Evolutionary conservation across 805 yeast species (phyloP).

Genomic region (Hanseniaspora clermontiae): DNA sequence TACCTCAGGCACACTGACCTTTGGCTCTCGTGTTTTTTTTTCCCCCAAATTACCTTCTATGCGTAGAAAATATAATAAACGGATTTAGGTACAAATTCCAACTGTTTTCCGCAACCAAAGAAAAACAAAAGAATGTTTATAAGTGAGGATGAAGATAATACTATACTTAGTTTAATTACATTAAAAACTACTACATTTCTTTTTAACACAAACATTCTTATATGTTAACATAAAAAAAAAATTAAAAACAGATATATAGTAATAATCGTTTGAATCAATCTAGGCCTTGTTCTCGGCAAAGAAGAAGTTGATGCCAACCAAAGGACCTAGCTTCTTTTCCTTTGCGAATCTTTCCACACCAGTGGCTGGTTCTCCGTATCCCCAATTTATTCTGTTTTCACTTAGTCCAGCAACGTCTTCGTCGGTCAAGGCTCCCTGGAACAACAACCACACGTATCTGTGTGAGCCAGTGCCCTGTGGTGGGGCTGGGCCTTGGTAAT

Average conservation of each 20-base stretch:
- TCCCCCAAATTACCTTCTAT: too few species aligned
- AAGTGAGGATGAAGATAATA: too few species aligned
- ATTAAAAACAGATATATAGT: not conserved
- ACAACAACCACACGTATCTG: conserved; percentile 69
- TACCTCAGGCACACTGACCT: not conserved
- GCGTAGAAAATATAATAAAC: not conserved
- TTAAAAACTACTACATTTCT: too few species aligned
- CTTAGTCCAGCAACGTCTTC: conserved; percentile 20
- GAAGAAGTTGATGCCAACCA: conserved; percentile 72
- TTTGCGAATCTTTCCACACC: conserved; percentile 68
- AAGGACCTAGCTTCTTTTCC: conserved; percentile 34
- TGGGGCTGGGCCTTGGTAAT: conserved; percentile 80
- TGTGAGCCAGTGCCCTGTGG: conserved; percentile 72
- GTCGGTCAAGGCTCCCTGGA: conserved; percentile 41
- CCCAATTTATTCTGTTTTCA: conserved; percentile 43
- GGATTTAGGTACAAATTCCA: not conserved
- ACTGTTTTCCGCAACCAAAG: not conserved
- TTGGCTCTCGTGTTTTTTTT: not conserved
- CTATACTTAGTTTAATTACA: too few species aligned
- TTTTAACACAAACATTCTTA: too few species aligned
- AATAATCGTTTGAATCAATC: too few species aligned
- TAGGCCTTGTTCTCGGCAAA: conserved; percentile 46
- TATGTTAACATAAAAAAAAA: not conserved
- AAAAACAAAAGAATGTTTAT: too few species aligned
- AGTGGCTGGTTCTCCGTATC: conserved; percentile 65